Percentiles rank a stretch among this genome's conserved stretches.
These are phyloP conservation scores for Didymella pomorum DNA, from an alignment of 2,329 filamentous ascomycete genomes.

Conservation along the genomic window DNA sequence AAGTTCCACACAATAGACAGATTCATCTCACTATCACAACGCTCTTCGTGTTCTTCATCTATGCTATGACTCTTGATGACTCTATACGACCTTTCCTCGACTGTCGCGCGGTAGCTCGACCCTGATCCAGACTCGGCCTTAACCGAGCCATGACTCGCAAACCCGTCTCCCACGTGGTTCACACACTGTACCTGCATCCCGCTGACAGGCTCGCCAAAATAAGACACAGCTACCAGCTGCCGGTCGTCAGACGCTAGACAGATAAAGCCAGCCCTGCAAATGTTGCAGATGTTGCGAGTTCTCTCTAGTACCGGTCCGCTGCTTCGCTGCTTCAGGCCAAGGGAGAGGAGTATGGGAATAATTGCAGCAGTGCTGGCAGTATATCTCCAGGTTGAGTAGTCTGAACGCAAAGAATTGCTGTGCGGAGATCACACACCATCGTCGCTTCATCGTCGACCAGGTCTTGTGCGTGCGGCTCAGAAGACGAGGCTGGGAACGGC, in stretches of 20 bases:
- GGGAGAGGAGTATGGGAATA: constrained; percentile 24
- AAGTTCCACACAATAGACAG: not conserved
- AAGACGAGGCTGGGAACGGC: not conserved
- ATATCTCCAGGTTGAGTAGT: constrained; percentile 18
- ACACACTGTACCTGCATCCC: not conserved
- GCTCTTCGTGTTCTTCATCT: not conserved
- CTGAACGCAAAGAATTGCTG: constrained; percentile 23
- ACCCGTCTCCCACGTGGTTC: not conserved
- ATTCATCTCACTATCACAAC: not conserved
- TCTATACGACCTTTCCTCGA: not conserved
- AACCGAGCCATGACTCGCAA: not conserved
- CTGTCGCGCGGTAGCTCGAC: not conserved
- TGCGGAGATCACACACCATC: constrained; percentile 20
- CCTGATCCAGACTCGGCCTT: not conserved
- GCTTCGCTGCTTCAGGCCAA: too few relatives aligned
- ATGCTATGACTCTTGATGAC: not conserved
- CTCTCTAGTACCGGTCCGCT: not conserved
- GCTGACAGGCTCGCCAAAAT: not conserved
- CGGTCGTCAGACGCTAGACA: too few relatives aligned
- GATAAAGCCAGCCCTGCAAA: not conserved
- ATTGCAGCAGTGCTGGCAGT: constrained; percentile 20
- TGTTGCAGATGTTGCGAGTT: too few relatives aligned
- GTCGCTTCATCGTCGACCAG: constrained; percentile 1
- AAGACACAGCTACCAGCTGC: not conserved
- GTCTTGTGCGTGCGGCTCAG: not conserved